Base-by-base conservation (phyloP, 805 yeast genomes). In the Ogataea saltuana region DNA sequence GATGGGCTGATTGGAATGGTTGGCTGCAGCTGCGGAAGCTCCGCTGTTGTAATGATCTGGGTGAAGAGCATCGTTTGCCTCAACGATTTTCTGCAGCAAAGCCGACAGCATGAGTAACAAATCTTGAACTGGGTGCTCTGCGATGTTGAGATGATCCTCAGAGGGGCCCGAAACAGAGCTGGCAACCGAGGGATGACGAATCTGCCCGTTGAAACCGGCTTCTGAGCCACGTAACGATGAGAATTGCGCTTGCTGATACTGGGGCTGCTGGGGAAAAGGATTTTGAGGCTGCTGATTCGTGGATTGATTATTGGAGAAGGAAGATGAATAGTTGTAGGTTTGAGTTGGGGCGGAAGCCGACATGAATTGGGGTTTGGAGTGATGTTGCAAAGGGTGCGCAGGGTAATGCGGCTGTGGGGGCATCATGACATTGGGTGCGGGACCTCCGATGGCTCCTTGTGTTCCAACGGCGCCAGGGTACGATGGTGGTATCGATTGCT, bases 101-200 rank as follows among this genome's bases (percentile, higher is more conserved):
- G 95, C 83, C 16, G 96, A 80, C 39, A 91, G 73, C 97, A 93
- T 91, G 33, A 81, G 64, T 33, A 93, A 72, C 20, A 93, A 73
- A 50, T 86, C 91, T 45, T 82, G 80, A 1, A 87, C 88, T 1
- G 96, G 90, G 59, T 81, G 87, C 32, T 83, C 84, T 9, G 88
- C 89, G 35, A 91, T 86, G 58, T 88, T 85, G 48, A 83, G 67
- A 53, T 79, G 85, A 29, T 75, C 82, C 13, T 55, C 58, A 2
- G 46, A 19, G 21, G 35, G 12, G 34, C 21, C 26, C 5, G 31
- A 19, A n/a, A 32, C 4, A 4, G 23, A 11, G 16, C 39, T 35
- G 15, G 21, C 39, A 17, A 35, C 15, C 7, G 30, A 27, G 26
- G 31, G 31, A 19, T 27, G 39, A 9, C 31, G 19, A 3, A 17